Base-by-base conservation (phyloP, 139 green algal species). In the Eudorina sp. region DNA sequence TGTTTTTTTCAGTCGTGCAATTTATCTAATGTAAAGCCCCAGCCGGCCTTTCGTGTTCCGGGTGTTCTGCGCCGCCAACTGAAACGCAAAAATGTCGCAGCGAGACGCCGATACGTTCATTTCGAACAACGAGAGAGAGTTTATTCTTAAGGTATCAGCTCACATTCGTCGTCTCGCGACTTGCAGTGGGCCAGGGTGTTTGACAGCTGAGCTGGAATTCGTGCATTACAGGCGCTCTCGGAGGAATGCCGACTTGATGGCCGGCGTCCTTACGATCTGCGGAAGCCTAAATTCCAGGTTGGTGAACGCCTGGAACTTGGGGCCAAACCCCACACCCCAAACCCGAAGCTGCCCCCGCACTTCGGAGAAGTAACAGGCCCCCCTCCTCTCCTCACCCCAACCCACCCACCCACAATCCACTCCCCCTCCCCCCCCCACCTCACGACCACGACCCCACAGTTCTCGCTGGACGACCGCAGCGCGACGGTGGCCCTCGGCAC, bases 111-210 rank as follows among this genome's bases (percentile, higher is more conserved):
- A 92, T 41, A 51, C 55, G 1, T 77, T 84, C 40, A 88, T 98
- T 31, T 96, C 94, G 0, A 96, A 94, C 31, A 98, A 97, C 60
- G 93, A 97, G 31, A 84, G 75, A 7, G 81, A 91, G 0, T 98
- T 98, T 86, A 97, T 98, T 36, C 36, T 98, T 6, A 94, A 94
- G 89, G 94, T 95, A n/a, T n/a, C n/a, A n/a, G 41, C 23, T 6
- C 1, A 48, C 11, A 21, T 29, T 48, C 31, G 11, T 0, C 29
- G 19, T 48, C 4, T 46, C 21, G n/a, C n/a, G n/a, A n/a, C n/a
- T n/a, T n/a, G n/a, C n/a, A n/a, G n/a, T n/a, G n/a, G n/a, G n/a
- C n/a, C n/a, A n/a, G n/a, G n/a, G n/a, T n/a, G n/a, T n/a, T n/a
- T n/a, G n/a, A n/a, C n/a, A n/a, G n/a, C n/a, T n/a, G n/a, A n/a